These are phyloP conservation scores for Fusarium keratoplasticum DNA, from an alignment of 2,329 filamentous ascomycete species.

Conservation along the genomic window DNA sequence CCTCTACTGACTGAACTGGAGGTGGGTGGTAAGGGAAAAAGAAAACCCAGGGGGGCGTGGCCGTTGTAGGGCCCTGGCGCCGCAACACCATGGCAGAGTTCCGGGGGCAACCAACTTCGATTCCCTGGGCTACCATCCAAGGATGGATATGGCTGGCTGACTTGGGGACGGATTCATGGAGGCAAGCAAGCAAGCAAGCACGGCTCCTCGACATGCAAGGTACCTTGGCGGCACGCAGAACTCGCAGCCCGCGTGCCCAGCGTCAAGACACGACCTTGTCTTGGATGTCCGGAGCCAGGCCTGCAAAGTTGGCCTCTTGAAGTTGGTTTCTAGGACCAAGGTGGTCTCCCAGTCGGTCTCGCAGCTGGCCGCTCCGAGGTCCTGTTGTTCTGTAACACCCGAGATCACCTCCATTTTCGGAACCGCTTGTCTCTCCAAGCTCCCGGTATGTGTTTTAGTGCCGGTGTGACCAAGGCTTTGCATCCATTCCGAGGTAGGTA, in stretches of 20 bases:
- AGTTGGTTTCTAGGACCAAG: slow-evolving; percentile 28
- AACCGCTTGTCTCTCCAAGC: slow-evolving; percentile 33
- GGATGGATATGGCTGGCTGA: slow-evolving; percentile 5
- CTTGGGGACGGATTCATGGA: slow-evolving; percentile 15
- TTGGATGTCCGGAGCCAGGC: slow-evolving; percentile 11
- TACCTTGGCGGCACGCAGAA: slow-evolving; percentile 16
- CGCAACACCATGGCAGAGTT: slow-evolving; percentile 3
- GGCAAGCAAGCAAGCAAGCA: background rate
- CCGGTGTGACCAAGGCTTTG: slow-evolving; percentile 14
- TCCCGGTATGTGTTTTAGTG: slow-evolving; percentile 34
- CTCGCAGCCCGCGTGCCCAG: slow-evolving; percentile 4
- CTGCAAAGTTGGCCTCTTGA: slow-evolving; percentile 24
- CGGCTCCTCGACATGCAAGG: slow-evolving; percentile 28
- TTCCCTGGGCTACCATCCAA: background rate
- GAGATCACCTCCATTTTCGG: slow-evolving; percentile 18
- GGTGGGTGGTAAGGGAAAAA: slow-evolving; percentile 2
- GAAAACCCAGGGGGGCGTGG: slow-evolving; percentile 2
- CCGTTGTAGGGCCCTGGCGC: background rate
- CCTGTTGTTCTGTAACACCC: slow-evolving; percentile 25
- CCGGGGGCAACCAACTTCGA: slow-evolving; percentile 7
- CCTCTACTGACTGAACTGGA: background rate
- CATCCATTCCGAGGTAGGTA: background rate
- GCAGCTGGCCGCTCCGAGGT: slow-evolving; percentile 6
- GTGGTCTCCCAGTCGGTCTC: slow-evolving; percentile 1
- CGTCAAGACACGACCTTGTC: slow-evolving; percentile 5